Percentiles rank a stretch among this genome's conserved stretches.
Evolutionary conservation across 768 basidiomycete genomes (phyloP).

Genomic region (button mushroom (Agaricus bisporus)): DNA sequence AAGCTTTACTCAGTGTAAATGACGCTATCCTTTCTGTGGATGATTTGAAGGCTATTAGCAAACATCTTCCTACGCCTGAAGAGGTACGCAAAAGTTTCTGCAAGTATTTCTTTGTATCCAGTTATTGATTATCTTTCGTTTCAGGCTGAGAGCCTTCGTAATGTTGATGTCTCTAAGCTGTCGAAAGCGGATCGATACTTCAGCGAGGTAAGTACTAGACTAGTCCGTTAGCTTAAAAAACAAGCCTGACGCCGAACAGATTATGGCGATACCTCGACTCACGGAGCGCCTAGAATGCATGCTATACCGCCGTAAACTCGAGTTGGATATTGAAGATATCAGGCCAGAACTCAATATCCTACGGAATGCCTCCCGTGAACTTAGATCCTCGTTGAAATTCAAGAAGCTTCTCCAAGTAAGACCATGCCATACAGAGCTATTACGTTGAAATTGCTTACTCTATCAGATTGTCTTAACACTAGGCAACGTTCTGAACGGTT

Average conservation of each 20-base stretch:
- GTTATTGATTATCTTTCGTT: not conserved
- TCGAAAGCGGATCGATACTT: conserved; percentile 85
- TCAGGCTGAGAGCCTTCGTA: conserved; percentile 59
- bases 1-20: conserved; percentile 65
- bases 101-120: not conserved
- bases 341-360: conserved; percentile 75
- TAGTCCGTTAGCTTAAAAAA: not conserved
- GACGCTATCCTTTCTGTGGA: conserved; percentile 67
- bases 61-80: conserved; percentile 73
- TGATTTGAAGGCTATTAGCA: conserved; percentile 66
- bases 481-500: conserved; percentile 79
- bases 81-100: conserved; percentile 44
- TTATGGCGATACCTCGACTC: conserved; percentile 73
- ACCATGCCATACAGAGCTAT: not conserved
- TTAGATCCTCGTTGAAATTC: conserved; percentile 59
- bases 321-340: conserved; percentile 78
- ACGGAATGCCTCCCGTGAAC: conserved; percentile 62
- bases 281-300: conserved; percentile 72
- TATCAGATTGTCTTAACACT: conserved; percentile 62
- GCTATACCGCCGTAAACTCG: conserved; percentile 77
- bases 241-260: conserved; percentile 32
- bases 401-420: conserved; percentile 64
- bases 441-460: not conserved
- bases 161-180: conserved; percentile 68
- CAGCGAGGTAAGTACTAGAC: conserved; percentile 59